Evolutionary conservation across 2,329 filamentous ascomycete species (phyloP), one percentile per base, ranked within the genome.

Genomic region (Hymenoscyphus infarciens): DNA sequence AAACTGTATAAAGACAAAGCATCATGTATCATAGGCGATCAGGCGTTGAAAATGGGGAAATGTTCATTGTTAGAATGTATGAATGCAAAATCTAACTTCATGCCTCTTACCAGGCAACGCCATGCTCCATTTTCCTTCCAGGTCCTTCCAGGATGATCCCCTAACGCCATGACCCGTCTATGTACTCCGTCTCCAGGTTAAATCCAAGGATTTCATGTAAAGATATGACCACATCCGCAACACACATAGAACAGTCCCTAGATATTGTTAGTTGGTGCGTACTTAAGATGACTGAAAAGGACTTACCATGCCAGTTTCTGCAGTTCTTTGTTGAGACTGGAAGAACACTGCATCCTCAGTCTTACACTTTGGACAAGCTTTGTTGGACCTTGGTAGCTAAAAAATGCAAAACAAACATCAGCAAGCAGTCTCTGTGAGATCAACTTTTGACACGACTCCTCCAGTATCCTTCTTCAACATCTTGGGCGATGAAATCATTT

Each of bases 281-380:
- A 49, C 31, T 10, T 5, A 55, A 27, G 56, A 59, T 16, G 6
- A 10, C 5, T 42, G 19, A 8, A 57, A 61, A 16, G 63, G 60
- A 73, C 90, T 82, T 78, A 98, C 95, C 95, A 99, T 99, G 80
- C 95, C 95, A 54, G 95, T 99, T 77, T 98, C 93, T 57, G 92
- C 91, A 70, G 90, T 97, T 78, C 95, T 90, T 81, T 98, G 93
- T 76, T 99, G 95, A 66, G 93, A 97, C 80, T 99, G 95, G 82
- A 99, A 99, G 80, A 97, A 99, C 64, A 99, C 96, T 55, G 93
- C 92, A 79, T 98, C 93, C 70, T 87, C 86, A 76, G 95, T 90
- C 69, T 85, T 83, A 82, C 96, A 99, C 70, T 82, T 84, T 59
- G 92, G 92, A 79, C 95, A 99, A 64, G 84, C 83, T 78, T 90